Evolutionary conservation across 1,284 basidiomycete genomes (phyloP).

Genomic region (Pseudozyma sp.): DNA sequence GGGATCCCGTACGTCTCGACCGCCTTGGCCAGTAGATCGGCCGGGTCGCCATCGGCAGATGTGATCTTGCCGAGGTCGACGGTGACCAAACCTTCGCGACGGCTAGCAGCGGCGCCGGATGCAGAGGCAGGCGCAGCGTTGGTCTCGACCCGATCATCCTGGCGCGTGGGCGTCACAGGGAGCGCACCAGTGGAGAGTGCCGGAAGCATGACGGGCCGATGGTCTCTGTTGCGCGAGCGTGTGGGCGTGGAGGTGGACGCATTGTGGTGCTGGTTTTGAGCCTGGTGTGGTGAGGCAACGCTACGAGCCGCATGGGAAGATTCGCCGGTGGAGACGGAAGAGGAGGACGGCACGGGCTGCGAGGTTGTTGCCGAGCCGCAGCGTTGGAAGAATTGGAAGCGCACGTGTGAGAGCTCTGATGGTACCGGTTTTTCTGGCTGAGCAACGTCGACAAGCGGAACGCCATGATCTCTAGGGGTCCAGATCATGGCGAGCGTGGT

Average conservation of each 20-base stretch:
- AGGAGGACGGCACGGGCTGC: conserved; percentile 16
- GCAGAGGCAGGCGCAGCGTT: conserved; percentile 6
- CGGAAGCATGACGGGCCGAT: conserved; percentile 34
- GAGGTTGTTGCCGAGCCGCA: conserved; percentile 22
- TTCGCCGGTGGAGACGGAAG: conserved; percentile 25
- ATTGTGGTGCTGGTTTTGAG: conserved; percentile 25
- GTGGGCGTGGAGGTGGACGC: conserved; percentile 37
- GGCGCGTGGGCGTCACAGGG: conserved; percentile 26
- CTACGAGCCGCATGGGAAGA: conserved; percentile 19
- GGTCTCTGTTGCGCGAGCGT: conserved; percentile 37
- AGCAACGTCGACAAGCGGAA: conserved; percentile 70
- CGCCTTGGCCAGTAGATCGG: conserved; percentile 77
- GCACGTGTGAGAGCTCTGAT: conserved; percentile 66
- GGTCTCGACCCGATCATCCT: conserved; percentile 20
- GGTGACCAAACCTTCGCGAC: conserved; percentile 56
- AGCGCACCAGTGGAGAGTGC: conserved; percentile 34
- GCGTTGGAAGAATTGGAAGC: conserved; percentile 71
- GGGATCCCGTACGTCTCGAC: conserved; percentile 80
- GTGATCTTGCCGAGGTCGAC: conserved; percentile 51
- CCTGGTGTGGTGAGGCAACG: conserved; percentile 21
- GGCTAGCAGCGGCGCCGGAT: conserved; percentile 8
- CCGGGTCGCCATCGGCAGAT: conserved; percentile 25
- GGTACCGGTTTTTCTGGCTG: conserved; percentile 62
- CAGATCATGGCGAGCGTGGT: conserved; percentile 63
- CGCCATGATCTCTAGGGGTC: conserved; percentile 65